Evolutionary conservation across 768 basidiomycete species (phyloP), one percentile per base, ranked within the genome.

Genomic region (Saitozyma sp.): DNA sequence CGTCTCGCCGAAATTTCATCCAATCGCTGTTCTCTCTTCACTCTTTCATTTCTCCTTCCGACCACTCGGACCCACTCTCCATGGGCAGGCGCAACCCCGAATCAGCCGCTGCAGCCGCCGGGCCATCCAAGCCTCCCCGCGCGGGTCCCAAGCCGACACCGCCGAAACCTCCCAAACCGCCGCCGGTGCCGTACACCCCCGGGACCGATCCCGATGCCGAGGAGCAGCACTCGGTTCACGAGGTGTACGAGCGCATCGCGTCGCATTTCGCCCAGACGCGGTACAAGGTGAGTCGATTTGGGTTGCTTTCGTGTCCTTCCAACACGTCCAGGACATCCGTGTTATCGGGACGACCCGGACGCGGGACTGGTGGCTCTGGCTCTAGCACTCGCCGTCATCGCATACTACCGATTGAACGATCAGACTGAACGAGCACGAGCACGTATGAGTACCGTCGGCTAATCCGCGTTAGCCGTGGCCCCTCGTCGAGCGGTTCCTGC

Each of bases 401-500:
- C 29, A 29, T 29, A 29, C 29, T 29, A 2, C 29, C 2, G 29
- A 29, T 29, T 5, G 29, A 29, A 29, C 29, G 29, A 29, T 29
- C 29, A 29, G 29, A 29, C 5, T 29, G 29, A 29, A 29, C 29
- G 29, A 29, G 2, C 29, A 29, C 5, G n/a, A n/a, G n/a, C n/a
- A n/a, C n/a, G n/a, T n/a, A n/a, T n/a, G n/a, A n/a, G 29, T 5
- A 29, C 29, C 29, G 45, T 46, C 6, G 13, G 6, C 45, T 46
- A 11, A 46, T 46, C 11, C 6, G 40, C 20, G 4, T 3, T 45
- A 92, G 91, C 91, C 91, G 64, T 95, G 91, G 92, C 92, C 94
- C 6, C 85, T 95, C 63, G 88, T 94, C 52, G 84, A 86, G 14
- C 74, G 80, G 48, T 96, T 95, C 78, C 82, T 96, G 29, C 82